A percentile compares a stretch with the other conserved stretches of the same genome.
Conservation (phyloP, 371 early-diverging fungal species). For the Zancudomyces culisetae region DNA sequence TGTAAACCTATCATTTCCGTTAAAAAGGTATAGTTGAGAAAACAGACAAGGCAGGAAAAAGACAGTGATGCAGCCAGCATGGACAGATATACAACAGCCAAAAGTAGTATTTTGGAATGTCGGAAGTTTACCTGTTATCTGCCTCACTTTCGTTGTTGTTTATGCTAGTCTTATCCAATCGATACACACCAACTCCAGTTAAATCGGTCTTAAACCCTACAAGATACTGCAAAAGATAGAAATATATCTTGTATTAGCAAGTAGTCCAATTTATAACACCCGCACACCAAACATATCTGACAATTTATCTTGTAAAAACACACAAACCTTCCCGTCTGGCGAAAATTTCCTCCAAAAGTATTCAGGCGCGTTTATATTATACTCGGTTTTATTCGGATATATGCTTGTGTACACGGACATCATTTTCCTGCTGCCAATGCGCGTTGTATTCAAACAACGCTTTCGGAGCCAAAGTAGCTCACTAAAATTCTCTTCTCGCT, state of each 20-base stretch:
- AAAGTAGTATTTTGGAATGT: neutral
- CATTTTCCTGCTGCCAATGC: neutral
- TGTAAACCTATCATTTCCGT: conserved; percentile 18
- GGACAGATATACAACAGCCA: neutral
- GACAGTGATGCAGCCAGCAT: neutral
- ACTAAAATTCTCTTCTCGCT: conserved; percentile 6
- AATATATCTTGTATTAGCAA: neutral
- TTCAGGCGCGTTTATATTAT: conserved; percentile 21
- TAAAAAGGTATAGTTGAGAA: neutral
- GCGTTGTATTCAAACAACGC: neutral
- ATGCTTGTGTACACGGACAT: conserved; percentile 6
- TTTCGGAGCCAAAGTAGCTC: conserved; percentile 9
- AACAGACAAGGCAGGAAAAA: neutral
- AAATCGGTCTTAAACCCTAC: conserved; percentile 15
- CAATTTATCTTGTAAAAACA: neutral
- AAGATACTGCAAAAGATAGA: conserved; percentile 9
- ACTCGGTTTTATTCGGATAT: conserved; percentile 18
- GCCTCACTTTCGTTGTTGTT: conserved; percentile 5
- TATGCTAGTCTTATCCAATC: conserved; percentile 9
- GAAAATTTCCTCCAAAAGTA: conserved; percentile 21
- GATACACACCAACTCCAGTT: conserved; percentile 12
- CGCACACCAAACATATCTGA: neutral
- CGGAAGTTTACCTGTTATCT: neutral
- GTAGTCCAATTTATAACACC: neutral
- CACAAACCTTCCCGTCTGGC: conserved; percentile 16